These are phyloP conservation scores for Fusarium pilosicola DNA, from an alignment of 2,329 filamentous ascomycete genomes.

Conservation along the genomic window DNA sequence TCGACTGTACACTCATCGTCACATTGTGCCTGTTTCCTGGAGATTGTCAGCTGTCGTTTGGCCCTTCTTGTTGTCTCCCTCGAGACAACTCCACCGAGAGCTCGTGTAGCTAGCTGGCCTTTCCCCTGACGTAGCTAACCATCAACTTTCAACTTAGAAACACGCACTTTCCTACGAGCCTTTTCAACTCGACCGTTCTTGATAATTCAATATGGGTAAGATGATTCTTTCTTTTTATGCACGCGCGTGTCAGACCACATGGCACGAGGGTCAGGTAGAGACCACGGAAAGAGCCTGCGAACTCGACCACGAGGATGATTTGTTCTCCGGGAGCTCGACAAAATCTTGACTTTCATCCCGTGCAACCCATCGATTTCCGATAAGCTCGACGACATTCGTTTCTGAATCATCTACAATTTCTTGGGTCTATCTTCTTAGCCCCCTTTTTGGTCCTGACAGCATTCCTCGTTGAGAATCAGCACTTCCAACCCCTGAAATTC, in stretches of 20 bases:
- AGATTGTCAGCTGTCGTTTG: not conserved
- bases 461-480: conserved; percentile 40
- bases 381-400: conserved; percentile 51
- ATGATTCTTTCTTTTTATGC: conserved; percentile 48
- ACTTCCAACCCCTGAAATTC: conserved; percentile 42
- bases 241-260: conserved; percentile 36
- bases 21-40: conserved; percentile 13
- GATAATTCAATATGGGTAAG: conserved; percentile 57
- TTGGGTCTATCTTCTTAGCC: conserved; percentile 53
- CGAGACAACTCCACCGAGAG: conserved; percentile 21
- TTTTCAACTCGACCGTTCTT: conserved; percentile 50
- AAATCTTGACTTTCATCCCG: conserved; percentile 22
- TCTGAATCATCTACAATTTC: conserved; percentile 57
- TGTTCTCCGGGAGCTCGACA: conserved; percentile 15
- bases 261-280: conserved; percentile 33
- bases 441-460: conserved; percentile 47
- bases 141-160: conserved; percentile 33
- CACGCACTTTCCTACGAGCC: conserved; percentile 46
- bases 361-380: conserved; percentile 43
- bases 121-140: conserved; percentile 44
- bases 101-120: conserved; percentile 39
- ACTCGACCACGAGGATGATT: conserved; percentile 37
- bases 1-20: conserved; percentile 1
- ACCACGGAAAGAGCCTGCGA: conserved; percentile 38
- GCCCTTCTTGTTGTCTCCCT: conserved; percentile 14